Percentiles rank a stretch among this genome's conserved stretches.
Evolutionary conservation across 768 basidiomycete species (phyloP).

Genomic region (Kwoniella newhampshirensis): DNA sequence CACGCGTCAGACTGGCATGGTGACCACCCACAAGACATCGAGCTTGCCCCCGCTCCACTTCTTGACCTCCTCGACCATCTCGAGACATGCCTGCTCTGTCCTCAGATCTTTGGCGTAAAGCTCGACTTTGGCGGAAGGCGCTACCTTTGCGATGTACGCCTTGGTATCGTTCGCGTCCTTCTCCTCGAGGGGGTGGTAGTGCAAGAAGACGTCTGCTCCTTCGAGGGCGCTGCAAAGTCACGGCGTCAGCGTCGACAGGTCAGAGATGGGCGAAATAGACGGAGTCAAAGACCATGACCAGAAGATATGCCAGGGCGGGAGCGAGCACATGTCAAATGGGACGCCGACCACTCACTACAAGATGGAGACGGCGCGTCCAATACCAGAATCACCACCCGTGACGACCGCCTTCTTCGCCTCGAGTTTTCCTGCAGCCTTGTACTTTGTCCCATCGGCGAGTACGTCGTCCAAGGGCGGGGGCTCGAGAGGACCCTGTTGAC

Average conservation of each 20-base stretch:
- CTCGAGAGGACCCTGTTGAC: slow-evolving; percentile 40
- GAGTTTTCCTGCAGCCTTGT: slow-evolving; percentile 58
- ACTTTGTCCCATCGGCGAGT: slow-evolving; percentile 57
- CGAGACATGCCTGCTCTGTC: slow-evolving; percentile 54
- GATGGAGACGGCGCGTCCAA: slow-evolving; percentile 56
- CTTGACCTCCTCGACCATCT: slow-evolving; percentile 56
- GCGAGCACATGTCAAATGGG: no score
- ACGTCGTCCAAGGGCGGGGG: slow-evolving; percentile 55
- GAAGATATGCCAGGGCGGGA: no score
- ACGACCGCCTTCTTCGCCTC: slow-evolving; percentile 58
- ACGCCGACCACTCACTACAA: slow-evolving; percentile 44
- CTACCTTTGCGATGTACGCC: slow-evolving; percentile 55
- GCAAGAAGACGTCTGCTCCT: slow-evolving; percentile 40
- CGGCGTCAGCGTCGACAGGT: no score
- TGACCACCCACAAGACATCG: slow-evolving; percentile 55
- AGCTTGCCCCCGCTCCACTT: slow-evolving; percentile 51
- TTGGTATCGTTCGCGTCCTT: slow-evolving; percentile 55
- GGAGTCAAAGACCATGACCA: no score
- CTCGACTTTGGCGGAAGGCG: slow-evolving; percentile 55
- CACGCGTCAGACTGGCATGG: background rate
- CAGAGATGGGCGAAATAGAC: no score
- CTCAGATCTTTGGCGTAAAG: slow-evolving; percentile 55
- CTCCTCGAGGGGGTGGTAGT: slow-evolving; percentile 52
- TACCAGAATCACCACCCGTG: slow-evolving; percentile 60
- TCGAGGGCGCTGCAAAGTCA: slow-evolving; percentile 46